phyloP scores from a whole-genome alignment of 331 rosid genomes.

The Prunus yedoensis region DNA sequence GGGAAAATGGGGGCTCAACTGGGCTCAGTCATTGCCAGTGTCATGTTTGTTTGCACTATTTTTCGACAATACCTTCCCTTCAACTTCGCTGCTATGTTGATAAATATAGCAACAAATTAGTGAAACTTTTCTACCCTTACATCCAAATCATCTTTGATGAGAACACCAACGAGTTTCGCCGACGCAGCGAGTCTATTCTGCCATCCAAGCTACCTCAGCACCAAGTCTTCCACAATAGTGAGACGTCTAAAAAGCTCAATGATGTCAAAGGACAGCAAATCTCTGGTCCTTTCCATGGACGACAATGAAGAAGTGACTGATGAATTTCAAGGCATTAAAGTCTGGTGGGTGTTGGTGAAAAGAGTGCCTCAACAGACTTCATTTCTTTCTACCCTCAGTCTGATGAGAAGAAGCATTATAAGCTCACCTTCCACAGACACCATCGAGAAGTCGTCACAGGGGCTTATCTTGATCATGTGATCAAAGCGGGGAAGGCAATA shows the following conservation, averaged over 20 bases:
- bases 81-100: slow-evolving; percentile 5
- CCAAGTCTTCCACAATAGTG: slow-evolving; percentile 10
- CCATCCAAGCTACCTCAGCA: slow-evolving; percentile 43
- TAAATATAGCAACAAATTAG: slow-evolving; percentile 11
- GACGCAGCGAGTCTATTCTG: slow-evolving; percentile 36
- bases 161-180: slow-evolving; percentile 35
- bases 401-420: background rate
- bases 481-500: background rate
- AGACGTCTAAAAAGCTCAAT: background rate
- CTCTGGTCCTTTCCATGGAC: background rate
- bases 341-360: background rate
- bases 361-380: background rate
- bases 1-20: slow-evolving; percentile 38
- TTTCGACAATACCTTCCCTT: slow-evolving; percentile 28
- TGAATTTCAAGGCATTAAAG: background rate
- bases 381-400: background rate
- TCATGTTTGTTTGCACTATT: slow-evolving; percentile 36
- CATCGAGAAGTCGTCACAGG: background rate
- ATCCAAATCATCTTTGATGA: slow-evolving; percentile 47
- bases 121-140: slow-evolving; percentile 31
- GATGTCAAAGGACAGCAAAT: background rate
- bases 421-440: background rate
- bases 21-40: slow-evolving; percentile 37
- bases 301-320: background rate
- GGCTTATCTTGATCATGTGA: background rate